Evolutionary conservation across 106 monocot genomes (phyloP), one percentile per base, ranked within the genome.

Genomic region (Dendrobium catenatum): DNA sequence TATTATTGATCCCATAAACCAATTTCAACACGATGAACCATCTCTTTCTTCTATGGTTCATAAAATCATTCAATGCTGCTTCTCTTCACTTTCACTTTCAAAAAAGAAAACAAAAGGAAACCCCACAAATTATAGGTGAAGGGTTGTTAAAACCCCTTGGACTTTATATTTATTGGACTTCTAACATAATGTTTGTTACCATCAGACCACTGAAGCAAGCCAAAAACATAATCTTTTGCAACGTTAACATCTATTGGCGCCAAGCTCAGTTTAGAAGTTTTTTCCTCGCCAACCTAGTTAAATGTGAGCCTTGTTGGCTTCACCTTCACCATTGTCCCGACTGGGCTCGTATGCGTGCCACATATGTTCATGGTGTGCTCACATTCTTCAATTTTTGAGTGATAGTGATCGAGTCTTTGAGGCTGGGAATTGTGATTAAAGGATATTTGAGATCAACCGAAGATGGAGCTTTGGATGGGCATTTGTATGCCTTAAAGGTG

Each of bases 351-450:
- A 90, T 81, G 10, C 75, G 76, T 0, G 42, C 88, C 0, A 0
- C 78, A 42, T 93, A 95, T 1, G 81, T 86, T 37, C 90, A 88
- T 0, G 90, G 89, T 0, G 72, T 16, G 16, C 93, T 93, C 2
- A 95, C 92, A 47, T 95, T 95, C 81, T 85, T 95, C 80, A 95
- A 19, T 40, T 44, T 85, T 1, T 91, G 79, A 0, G 55, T 76
- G 18, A 92, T 83, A 3, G 79, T 83, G 43, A 54, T 55, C 1
- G 75, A 43, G 26, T 74, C 51, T 2, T 56, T 73, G 64, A 95
- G 82, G 4, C 59, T 66, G 9, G 83, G 81, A 72, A 91, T 64
- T 6, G 88, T 59, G 77, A 91, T 86, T 10, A 86, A 86, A 46
- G 91, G 89, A 48, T 91, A 91, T 83, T 91, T 91, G 2, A 86